Percentiles rank a stretch among this genome's conserved stretches.
These are phyloP conservation scores for Glaciozyma antarctica DNA, from an alignment of 768 basidiomycete species.

Conservation along the genomic window DNA sequence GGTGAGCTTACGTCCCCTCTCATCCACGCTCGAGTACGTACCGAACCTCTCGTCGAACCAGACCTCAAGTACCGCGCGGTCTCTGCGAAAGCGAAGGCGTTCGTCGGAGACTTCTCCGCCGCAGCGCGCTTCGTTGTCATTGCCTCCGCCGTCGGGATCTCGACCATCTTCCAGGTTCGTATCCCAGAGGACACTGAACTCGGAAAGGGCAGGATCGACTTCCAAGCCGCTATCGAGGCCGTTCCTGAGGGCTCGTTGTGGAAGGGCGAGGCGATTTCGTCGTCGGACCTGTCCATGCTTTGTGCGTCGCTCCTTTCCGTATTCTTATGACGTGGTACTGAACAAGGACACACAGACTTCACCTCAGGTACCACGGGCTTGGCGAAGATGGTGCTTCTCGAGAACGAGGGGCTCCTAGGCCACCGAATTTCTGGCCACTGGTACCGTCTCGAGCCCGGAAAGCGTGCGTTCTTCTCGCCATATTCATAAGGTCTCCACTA, in stretches of 20 bases:
- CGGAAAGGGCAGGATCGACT: conserved; percentile 5
- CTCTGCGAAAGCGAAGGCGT: conserved; percentile 7
- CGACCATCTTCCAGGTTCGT: conserved; percentile 15
- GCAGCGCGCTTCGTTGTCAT: conserved; percentile 16
- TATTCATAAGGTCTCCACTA: too few relatives aligned
- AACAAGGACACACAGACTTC: conserved; percentile 5
- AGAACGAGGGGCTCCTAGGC: conserved; percentile 2
- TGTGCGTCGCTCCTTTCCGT: not conserved
- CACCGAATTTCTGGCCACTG: conserved; percentile 20
- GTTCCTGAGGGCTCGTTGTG: not conserved
- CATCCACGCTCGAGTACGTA: too few relatives aligned
- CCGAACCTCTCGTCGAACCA: not conserved
- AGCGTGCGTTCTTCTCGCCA: not conserved
- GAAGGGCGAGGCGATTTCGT: not conserved
- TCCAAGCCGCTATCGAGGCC: not conserved
- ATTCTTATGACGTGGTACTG: not conserved
- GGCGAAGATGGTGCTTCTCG: conserved; percentile 23
- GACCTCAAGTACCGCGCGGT: conserved; percentile 26
- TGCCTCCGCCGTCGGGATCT: conserved; percentile 2
- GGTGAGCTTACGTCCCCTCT: conserved; percentile 10
- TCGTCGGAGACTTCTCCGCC: conserved; percentile 20
- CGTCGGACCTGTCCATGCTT: conserved; percentile 7
- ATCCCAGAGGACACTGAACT: not conserved
- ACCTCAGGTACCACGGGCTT: conserved; percentile 23
- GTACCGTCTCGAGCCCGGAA: conserved; percentile 18